Evolutionary conservation across 148 eudicot genomes (phyloP).

Genomic region (Selenicereus undatus): DNA sequence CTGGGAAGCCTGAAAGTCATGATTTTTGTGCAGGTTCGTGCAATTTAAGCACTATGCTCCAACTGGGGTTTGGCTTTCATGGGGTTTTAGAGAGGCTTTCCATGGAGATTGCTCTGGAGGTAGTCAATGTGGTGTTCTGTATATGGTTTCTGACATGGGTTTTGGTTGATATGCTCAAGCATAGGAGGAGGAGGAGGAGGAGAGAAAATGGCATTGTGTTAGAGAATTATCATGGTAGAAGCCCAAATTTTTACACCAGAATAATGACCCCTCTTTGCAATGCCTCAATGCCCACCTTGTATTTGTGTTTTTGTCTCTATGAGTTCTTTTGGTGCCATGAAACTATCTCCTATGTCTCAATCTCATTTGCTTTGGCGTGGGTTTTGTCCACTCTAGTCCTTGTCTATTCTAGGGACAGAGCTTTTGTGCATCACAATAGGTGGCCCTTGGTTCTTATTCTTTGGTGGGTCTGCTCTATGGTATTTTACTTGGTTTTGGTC

Average conservation of each 20-base stretch:
- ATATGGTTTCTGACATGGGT: conserved; percentile 52
- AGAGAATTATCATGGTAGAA: conserved; percentile 15
- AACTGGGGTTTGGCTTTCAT: conserved; percentile 13
- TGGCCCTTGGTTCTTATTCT: conserved; percentile 58
- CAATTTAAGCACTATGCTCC: conserved; percentile 19
- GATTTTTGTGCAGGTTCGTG: conserved; percentile 19
- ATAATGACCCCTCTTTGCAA: conserved; percentile 39
- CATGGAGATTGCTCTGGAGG: conserved; percentile 41
- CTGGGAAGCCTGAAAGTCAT: neutral
- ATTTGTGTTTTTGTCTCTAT: conserved; percentile 43
- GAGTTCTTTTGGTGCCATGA: conserved; percentile 35
- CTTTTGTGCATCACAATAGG: conserved; percentile 21
- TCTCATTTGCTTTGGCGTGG: conserved; percentile 52
- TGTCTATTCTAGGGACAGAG: conserved; percentile 28
- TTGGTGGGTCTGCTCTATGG: conserved; percentile 61
- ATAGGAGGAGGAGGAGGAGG: conserved; percentile 19
- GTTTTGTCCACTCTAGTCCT: conserved; percentile 42
- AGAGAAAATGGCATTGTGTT: conserved; percentile 1
- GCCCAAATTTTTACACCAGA: conserved; percentile 24
- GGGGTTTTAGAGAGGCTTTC: conserved; percentile 27
- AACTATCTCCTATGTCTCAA: conserved; percentile 21
- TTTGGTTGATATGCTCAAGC: conserved; percentile 40
- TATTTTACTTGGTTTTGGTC: conserved; percentile 33
- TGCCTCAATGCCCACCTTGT: conserved; percentile 32
- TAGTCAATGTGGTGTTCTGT: conserved; percentile 52